phyloP scores from a whole-genome alignment of 2,329 filamentous ascomycete species.

The Colletotrichum sp. region DNA sequence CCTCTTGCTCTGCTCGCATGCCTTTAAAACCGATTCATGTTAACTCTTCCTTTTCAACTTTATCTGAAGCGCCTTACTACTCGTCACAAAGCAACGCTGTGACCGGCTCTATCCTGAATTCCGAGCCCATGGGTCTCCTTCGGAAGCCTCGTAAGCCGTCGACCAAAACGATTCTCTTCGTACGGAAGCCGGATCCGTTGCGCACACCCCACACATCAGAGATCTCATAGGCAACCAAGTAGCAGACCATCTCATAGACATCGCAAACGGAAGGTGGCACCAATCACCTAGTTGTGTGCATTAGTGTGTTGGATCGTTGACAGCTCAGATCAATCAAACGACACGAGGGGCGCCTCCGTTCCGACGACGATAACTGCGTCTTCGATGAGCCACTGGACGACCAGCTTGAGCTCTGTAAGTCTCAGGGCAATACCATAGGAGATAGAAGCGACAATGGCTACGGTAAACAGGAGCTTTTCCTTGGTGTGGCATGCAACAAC shows the following conservation, averaged over 20 bases:
- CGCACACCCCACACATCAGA: too few relatives aligned
- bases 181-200: not conserved
- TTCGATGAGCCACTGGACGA: too few relatives aligned
- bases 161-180: not conserved
- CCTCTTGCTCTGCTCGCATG: not conserved
- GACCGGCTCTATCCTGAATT: not conserved
- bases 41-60: too few relatives aligned
- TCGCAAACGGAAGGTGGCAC: not conserved
- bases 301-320: not conserved
- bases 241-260: not conserved
- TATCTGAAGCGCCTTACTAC: too few relatives aligned
- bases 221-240: not conserved
- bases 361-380: not conserved
- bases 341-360: not conserved
- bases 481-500: too few relatives aligned
- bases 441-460: too few relatives aligned
- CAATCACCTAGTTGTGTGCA: accelerated
- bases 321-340: not conserved
- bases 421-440: too few relatives aligned
- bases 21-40: not conserved
- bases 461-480: too few relatives aligned
- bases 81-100: not conserved
- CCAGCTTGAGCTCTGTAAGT: too few relatives aligned
- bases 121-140: not conserved
- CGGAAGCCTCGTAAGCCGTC: not conserved